Base-by-base conservation (phyloP, 2,329 filamentous ascomycete genomes). In the Monosporascus sp. region DNA sequence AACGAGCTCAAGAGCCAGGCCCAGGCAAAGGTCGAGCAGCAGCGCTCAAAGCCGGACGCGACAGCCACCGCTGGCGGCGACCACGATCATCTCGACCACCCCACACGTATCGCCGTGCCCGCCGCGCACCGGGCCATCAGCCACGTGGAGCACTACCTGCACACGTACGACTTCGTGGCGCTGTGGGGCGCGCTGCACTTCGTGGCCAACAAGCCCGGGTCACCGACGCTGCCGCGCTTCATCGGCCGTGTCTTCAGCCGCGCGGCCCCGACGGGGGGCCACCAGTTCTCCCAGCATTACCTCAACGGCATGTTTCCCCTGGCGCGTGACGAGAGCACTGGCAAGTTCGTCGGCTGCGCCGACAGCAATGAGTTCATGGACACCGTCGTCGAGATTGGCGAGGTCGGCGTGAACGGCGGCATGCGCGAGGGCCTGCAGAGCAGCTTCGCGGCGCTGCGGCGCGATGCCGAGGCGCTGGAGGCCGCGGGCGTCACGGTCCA, bases 131-230 rank as follows among this genome's bases (percentile, higher is more conserved):
- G 74, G 41, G 80, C 80, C 3, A 84, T 93, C 49, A 77, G 80
- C 6, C 79, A 91, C 58, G 85, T 94, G 39, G 89, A 94, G 69
- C 89, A 94, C 68, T 94, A 92, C 63, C 86, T 85, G 3, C 88
- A 92, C 64, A 79, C 78, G 8, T 79, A 76, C 17, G 89, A 94
- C 61, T 88, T 90, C 59, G 88, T 93, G 2, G 80, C 88, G 4
- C 72, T 84, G 9, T 89, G 87, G 78, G 89, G 89, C 1, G 82
- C 91, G 6, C 73, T 93, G 37, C 80, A 88, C 65, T 90, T 89
- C 63, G 75, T 77, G 2, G 75, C 71, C 27, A 77, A 79, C 49
- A 69, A 71, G 24, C 65, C 75, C 2, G 66, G 70, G 0, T 79
- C 64, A 45, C 69, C 58, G 27, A 67, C 66, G 1, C 76, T 85